These are phyloP conservation scores for Incumbomyces lentus DNA, from an alignment of 2,329 filamentous ascomycete species.

Conservation along the genomic window DNA sequence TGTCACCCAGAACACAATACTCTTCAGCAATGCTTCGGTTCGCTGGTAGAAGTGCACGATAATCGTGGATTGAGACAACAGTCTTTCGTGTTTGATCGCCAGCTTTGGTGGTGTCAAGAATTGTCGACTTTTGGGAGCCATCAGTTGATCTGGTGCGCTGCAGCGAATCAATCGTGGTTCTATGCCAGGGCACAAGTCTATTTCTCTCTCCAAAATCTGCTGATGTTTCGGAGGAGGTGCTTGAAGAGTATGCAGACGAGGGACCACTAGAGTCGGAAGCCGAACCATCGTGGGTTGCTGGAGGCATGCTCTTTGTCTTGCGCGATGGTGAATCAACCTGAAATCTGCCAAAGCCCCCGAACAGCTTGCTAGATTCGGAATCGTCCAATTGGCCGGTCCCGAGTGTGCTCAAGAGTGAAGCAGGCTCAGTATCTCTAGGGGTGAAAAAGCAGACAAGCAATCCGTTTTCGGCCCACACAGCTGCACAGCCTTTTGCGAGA, in stretches of 20 bases:
- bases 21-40: conserved; percentile 65
- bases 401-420: conserved; percentile 38
- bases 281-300: conserved; percentile 31
- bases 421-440: conserved; percentile 40
- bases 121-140: conserved; percentile 42
- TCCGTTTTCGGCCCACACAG: conserved; percentile 47
- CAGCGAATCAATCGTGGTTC: not conserved
- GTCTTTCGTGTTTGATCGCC: conserved; percentile 47
- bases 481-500: conserved; percentile 48
- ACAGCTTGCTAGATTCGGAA: conserved; percentile 43
- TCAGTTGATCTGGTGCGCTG: conserved; percentile 42
- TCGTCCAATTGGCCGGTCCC: conserved; percentile 40
- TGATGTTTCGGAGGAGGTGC: conserved; percentile 35
- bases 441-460: conserved; percentile 50
- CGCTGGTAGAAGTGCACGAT: conserved; percentile 63
- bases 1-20: conserved; percentile 76
- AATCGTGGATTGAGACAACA: conserved; percentile 60
- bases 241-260: conserved; percentile 52
- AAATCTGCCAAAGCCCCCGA: conserved; percentile 54
- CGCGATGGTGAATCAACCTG: conserved; percentile 41
- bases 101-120: conserved; percentile 43
- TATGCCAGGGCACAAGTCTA: conserved; percentile 6
- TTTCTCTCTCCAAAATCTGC: conserved; percentile 14
- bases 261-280: conserved; percentile 38
- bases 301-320: conserved; percentile 35